phyloP scores from a whole-genome alignment of 83 land plant genomes.

The Picea mariana region DNA sequence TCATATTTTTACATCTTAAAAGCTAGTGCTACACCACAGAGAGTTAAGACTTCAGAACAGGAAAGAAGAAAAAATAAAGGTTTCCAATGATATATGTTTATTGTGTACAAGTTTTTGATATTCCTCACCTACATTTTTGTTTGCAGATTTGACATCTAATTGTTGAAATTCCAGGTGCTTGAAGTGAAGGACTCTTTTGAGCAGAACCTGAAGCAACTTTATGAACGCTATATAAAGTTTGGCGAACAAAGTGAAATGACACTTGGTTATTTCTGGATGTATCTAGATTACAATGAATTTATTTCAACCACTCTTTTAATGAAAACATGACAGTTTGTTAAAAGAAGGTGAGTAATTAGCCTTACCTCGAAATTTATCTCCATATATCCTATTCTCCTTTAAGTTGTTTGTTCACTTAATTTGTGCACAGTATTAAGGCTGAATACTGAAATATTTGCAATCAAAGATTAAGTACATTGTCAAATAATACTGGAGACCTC shows the following conservation, averaged over 20 bases:
- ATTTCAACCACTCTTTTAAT: constrained; percentile 5
- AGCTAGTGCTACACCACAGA: neutral
- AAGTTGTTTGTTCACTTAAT: neutral
- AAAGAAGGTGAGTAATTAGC: neutral
- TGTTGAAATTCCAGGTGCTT: constrained; percentile 12
- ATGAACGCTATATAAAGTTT: neutral
- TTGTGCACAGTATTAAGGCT: neutral
- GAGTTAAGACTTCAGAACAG: neutral
- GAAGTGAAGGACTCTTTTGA: constrained; percentile 13
- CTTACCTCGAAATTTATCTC: neutral
- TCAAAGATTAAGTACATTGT: too few relatives aligned
- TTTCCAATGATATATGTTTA: neutral
- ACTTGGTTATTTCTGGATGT: constrained; percentile 19
- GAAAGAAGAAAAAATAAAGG: neutral
- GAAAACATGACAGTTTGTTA: neutral
- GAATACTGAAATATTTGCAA: too few relatives aligned
- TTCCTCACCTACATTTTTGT: neutral
- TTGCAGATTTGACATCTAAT: neutral
- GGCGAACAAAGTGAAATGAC: constrained; percentile 15
- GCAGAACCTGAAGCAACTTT: constrained; percentile 14
- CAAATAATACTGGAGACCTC: neutral
- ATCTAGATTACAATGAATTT: constrained; percentile 12
- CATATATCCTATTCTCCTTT: neutral
- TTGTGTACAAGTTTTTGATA: neutral
- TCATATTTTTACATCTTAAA: too few relatives aligned